phyloP scores from a whole-genome alignment of 441 rosid species.

The Adansonia madagascariensis region DNA sequence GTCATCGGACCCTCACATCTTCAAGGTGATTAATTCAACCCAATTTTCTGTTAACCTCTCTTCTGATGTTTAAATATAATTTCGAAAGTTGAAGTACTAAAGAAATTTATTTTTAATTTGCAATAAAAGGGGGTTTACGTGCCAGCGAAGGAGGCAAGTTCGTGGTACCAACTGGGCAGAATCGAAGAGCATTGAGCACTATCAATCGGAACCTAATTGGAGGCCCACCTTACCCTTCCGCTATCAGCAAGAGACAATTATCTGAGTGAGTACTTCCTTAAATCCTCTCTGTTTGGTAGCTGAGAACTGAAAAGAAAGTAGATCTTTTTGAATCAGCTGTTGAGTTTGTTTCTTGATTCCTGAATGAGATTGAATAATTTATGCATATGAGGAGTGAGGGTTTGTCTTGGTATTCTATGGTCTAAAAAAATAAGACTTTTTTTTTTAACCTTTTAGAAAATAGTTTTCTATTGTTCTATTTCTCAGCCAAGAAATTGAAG shows the following conservation, averaged over 20 bases:
- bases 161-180: conserved; percentile 50
- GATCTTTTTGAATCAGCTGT: background rate
- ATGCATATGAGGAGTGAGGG: background rate
- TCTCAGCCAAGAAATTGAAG: background rate
- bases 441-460: background rate
- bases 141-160: conserved; percentile 64
- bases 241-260: conserved; percentile 64
- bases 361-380: background rate
- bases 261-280: conserved; percentile 71
- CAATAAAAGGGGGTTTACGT: conserved; percentile 46
- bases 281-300: conserved; percentile 18
- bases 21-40: conserved; percentile 45
- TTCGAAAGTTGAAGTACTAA: conserved; percentile 14
- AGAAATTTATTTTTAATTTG: conserved; percentile 3
- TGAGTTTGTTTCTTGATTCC: background rate
- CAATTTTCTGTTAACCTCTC: background rate
- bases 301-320: background rate
- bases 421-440: background rate
- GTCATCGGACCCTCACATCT: conserved; percentile 53
- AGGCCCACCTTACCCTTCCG: conserved; percentile 62
- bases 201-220: conserved; percentile 68
- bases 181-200: conserved; percentile 64
- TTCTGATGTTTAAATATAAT: background rate
- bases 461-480: background rate
- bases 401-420: background rate